Percentiles rank a stretch among this genome's conserved stretches.
These are phyloP conservation scores for Phytopythium cucurbitacearum DNA, from an alignment of 352 stramenopile species.

Conservation along the genomic window DNA sequence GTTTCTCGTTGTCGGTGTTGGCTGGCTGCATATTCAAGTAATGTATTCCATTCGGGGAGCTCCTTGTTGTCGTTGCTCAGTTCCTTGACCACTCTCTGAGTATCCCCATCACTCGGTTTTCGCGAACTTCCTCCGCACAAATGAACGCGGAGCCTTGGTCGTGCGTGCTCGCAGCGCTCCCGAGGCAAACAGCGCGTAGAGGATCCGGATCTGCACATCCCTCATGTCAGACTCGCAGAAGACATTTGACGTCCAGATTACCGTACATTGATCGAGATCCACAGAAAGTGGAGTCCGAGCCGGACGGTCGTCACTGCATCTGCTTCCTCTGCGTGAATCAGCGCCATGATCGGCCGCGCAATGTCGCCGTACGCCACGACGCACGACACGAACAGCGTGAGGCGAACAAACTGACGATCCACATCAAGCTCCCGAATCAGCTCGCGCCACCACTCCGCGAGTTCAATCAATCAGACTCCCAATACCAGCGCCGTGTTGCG, in stretches of 20 bases:
- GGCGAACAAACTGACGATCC: slow-evolving; percentile 43
- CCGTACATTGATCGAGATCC: slow-evolving; percentile 33
- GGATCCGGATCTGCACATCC: slow-evolving; percentile 18
- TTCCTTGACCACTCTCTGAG: too few species aligned
- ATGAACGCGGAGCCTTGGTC: background rate
- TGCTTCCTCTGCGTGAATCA: slow-evolving; percentile 11
- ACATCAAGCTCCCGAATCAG: background rate
- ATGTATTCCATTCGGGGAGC: too few species aligned
- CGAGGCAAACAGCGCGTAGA: slow-evolving; percentile 31
- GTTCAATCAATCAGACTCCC: too few species aligned
- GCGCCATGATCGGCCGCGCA: slow-evolving; percentile 27
- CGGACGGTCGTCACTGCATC: slow-evolving; percentile 10
- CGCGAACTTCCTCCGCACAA: background rate
- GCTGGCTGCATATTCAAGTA: too few species aligned
- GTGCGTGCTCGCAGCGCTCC: slow-evolving; percentile 14
- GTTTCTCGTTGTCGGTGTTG: too few species aligned
- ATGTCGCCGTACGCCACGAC: slow-evolving; percentile 59
- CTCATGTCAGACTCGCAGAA: background rate
- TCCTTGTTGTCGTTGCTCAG: too few species aligned
- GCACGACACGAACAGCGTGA: slow-evolving; percentile 51
- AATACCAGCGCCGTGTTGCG: slow-evolving; percentile 50
- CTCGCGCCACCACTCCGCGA: too few species aligned
- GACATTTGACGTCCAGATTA: background rate
- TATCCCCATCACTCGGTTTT: slow-evolving; percentile 10
- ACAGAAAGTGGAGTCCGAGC: slow-evolving; percentile 31